Evolutionary conservation across 2,329 filamentous ascomycete species (phyloP).

Genomic region (Pezicula neosporulosa): DNA sequence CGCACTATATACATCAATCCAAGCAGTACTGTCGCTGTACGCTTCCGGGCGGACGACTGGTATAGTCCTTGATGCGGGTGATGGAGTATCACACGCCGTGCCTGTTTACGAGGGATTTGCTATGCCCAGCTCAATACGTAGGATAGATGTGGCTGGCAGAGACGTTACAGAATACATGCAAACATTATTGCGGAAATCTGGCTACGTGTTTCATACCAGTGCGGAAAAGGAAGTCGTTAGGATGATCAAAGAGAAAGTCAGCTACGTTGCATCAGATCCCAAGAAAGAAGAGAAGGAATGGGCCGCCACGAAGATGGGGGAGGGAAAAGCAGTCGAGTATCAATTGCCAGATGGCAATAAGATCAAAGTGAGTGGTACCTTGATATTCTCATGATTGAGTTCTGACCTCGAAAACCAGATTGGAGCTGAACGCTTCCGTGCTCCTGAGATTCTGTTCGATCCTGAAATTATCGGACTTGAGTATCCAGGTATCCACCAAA

Average conservation of each 20-base stretch:
- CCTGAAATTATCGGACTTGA: constrained; percentile 95
- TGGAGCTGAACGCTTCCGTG: constrained; percentile 90
- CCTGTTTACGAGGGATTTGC: constrained; percentile 98
- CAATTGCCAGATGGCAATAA: constrained; percentile 88
- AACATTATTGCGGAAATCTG: constrained; percentile 83
- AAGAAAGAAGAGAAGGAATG: constrained; percentile 96
- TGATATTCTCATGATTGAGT: not conserved
- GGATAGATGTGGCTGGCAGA: constrained; percentile 93
- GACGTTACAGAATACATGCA: constrained; percentile 97
- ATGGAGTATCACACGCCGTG: constrained; percentile 95
- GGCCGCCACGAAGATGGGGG: constrained; percentile 73
- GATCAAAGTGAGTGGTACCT: constrained; percentile 63
- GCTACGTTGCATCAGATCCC: constrained; percentile 88
- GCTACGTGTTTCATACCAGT: constrained; percentile 94
- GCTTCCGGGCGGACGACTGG: constrained; percentile 94
- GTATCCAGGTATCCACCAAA: constrained; percentile 96
- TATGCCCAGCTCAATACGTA: constrained; percentile 89
- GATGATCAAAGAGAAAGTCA: constrained; percentile 91
- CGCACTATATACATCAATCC: constrained; percentile 92
- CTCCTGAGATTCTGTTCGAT: constrained; percentile 95
- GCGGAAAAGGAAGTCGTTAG: constrained; percentile 99
- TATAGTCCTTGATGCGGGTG: constrained; percentile 90
- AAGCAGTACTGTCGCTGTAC: constrained; percentile 93
- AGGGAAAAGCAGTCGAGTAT: constrained; percentile 81
- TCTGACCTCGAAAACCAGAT: constrained; percentile 49